Percentiles rank a stretch among this genome's conserved stretches.
These are phyloP conservation scores for Kluyveromyces siamensis DNA, from an alignment of 805 yeast genomes.

Conservation along the genomic window DNA sequence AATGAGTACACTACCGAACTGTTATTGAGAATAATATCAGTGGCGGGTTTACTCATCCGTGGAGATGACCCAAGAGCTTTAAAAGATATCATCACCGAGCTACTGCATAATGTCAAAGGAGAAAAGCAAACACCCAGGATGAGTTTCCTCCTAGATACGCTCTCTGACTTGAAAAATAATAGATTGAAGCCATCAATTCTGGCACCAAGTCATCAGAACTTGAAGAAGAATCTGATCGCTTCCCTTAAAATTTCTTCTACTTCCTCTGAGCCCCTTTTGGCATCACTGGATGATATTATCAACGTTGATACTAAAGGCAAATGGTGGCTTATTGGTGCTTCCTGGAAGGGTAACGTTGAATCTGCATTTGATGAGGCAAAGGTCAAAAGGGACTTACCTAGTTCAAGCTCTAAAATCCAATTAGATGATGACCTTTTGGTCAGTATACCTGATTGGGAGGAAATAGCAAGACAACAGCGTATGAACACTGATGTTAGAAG, in stretches of 20 bases:
- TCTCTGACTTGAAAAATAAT: constrained; percentile 80
- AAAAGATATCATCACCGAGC: constrained; percentile 55
- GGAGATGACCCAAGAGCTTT: constrained; percentile 83
- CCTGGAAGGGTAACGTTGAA: constrained; percentile 71
- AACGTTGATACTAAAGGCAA: constrained; percentile 76
- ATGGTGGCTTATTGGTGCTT: constrained; percentile 99
- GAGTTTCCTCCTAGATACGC: constrained; percentile 74
- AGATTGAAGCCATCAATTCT: constrained; percentile 43
- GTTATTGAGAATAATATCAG: constrained; percentile 59
- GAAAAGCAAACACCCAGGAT: constrained; percentile 58
- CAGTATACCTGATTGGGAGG: constrained; percentile 76
- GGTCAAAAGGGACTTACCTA: constrained; percentile 10
- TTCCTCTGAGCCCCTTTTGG: constrained; percentile 66
- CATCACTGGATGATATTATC: constrained; percentile 71
- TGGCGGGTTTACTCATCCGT: constrained; percentile 77
- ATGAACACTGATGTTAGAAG: constrained; percentile 95
- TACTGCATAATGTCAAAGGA: constrained; percentile 17
- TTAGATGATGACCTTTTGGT: constrained; percentile 56
- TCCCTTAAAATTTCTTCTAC: constrained; percentile 36
- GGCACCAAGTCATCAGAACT: constrained; percentile 25
- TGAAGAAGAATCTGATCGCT: constrained; percentile 42
- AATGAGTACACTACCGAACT: constrained; percentile 71
- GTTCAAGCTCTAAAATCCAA: constrained; percentile 24
- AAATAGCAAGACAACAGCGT: constrained; percentile 73
- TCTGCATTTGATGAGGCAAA: constrained; percentile 20